phyloP scores from a whole-genome alignment of 2,329 filamentous ascomycete genomes.

The Alternaria gaisen region DNA sequence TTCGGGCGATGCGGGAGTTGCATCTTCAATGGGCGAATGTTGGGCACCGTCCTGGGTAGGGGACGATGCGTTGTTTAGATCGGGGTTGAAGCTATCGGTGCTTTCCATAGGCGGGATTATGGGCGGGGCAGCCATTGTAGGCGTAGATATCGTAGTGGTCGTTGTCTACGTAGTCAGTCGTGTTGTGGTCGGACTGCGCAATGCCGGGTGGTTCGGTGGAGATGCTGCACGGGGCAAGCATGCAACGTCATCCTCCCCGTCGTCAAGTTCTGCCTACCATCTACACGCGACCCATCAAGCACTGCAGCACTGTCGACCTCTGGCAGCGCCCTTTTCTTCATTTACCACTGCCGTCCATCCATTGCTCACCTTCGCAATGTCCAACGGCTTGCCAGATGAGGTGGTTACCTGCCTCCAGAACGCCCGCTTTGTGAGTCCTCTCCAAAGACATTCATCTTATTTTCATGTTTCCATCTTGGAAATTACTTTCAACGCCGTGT shows the following conservation, averaged over 20 bases:
- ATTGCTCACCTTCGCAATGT: slow-evolving; percentile 39
- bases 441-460: slow-evolving; percentile 3
- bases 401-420: slow-evolving; percentile 93
- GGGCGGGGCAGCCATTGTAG: slow-evolving; percentile 45
- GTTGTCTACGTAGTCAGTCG: slow-evolving; percentile 1
- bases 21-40: slow-evolving; percentile 31
- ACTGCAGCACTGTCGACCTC: slow-evolving; percentile 4
- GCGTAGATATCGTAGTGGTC: slow-evolving; percentile 7
- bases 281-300: slow-evolving; percentile 5
- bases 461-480: neutral
- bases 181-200: slow-evolving; percentile 9
- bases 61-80: slow-evolving; percentile 32
- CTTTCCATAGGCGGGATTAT: slow-evolving; percentile 45
- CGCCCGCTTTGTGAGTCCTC: slow-evolving; percentile 79
- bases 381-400: slow-evolving; percentile 77
- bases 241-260: slow-evolving; percentile 19
- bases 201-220: slow-evolving; percentile 12
- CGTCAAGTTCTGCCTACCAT: slow-evolving; percentile 9
- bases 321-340: slow-evolving; percentile 4
- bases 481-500: neutral
- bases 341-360: slow-evolving; percentile 16
- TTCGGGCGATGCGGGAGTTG: slow-evolving; percentile 28
- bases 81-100: slow-evolving; percentile 44
- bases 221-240: slow-evolving; percentile 12
- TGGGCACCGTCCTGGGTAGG: slow-evolving; percentile 30